Percentiles rank a stretch among this genome's conserved stretches.
Evolutionary conservation across 768 basidiomycete genomes (phyloP).

Genomic region (Phaeolepiota aurea): DNA sequence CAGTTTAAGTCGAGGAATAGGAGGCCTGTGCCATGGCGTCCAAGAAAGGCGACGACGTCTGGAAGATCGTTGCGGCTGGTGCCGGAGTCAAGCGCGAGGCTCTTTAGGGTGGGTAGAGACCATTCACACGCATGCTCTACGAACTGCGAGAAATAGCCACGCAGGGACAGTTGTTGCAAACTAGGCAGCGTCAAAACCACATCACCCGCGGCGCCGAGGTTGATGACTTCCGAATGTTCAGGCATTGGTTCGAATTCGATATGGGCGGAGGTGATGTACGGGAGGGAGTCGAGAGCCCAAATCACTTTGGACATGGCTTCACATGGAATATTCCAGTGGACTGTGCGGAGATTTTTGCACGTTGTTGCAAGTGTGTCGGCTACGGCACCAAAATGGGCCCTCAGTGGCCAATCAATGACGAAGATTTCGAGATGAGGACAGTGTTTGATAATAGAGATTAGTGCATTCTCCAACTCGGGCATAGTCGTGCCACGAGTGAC

Average conservation of each 20-base stretch:
- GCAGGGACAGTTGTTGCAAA: slow-evolving; percentile 56
- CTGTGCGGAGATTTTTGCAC: slow-evolving; percentile 44
- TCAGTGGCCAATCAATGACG: slow-evolving; percentile 59
- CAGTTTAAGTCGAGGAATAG: slow-evolving; percentile 60
- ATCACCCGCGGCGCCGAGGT: slow-evolving; percentile 54
- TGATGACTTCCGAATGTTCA: slow-evolving; percentile 21
- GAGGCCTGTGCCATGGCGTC: slow-evolving; percentile 46
- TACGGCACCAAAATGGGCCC: slow-evolving; percentile 50
- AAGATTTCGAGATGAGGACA: slow-evolving; percentile 73
- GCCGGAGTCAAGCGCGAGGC: slow-evolving; percentile 48
- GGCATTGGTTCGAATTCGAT: slow-evolving; percentile 32
- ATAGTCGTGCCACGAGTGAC: slow-evolving; percentile 29
- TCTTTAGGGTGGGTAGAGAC: slow-evolving; percentile 52
- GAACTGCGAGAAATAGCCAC: slow-evolving; percentile 55
- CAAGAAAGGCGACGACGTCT: slow-evolving; percentile 53
- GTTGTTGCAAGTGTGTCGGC: slow-evolving; percentile 53
- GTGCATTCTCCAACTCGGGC: slow-evolving; percentile 41
- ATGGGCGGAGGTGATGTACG: slow-evolving; percentile 44
- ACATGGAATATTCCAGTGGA: slow-evolving; percentile 51
- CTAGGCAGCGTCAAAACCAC: slow-evolving; percentile 37
- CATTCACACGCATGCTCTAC: slow-evolving; percentile 63
- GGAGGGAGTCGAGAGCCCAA: slow-evolving; percentile 61
- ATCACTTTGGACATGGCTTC: slow-evolving; percentile 57
- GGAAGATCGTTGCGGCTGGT: slow-evolving; percentile 40
- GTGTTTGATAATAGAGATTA: slow-evolving; percentile 51